Percentiles rank a stretch among this genome's conserved stretches.
These are phyloP conservation scores for Crassisporium funariophilum DNA, from an alignment of 768 basidiomycete genomes.

Conservation along the genomic window DNA sequence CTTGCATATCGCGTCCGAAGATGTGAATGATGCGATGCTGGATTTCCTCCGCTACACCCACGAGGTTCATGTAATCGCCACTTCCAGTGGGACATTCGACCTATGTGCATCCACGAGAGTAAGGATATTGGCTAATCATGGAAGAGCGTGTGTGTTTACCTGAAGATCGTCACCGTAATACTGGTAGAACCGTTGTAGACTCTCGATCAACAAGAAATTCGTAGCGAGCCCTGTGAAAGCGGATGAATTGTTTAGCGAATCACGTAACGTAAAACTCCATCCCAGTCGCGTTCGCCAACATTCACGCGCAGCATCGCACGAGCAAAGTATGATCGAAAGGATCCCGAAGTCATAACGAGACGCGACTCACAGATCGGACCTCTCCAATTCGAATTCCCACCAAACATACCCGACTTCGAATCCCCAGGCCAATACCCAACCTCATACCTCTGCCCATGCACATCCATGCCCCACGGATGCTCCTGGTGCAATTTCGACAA, in stretches of 20 bases:
- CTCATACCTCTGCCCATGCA: conserved; percentile 89
- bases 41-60: conserved; percentile 93
- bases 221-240: conserved; percentile 80
- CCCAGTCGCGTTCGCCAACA: too few species aligned
- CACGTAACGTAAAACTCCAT: too few species aligned
- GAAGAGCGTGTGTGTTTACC: conserved; percentile 28
- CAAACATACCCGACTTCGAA: conserved; percentile 96
- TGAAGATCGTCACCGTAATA: conserved; percentile 94
- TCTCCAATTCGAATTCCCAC: conserved; percentile 97
- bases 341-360: neutral
- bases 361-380: conserved; percentile 75
- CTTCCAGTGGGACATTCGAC: conserved; percentile 96
- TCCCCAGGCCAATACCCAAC: conserved; percentile 99
- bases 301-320: too few species aligned
- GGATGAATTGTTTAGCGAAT: too few species aligned
- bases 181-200: conserved; percentile 95
- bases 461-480: conserved; percentile 93
- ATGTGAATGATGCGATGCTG: conserved; percentile 99
- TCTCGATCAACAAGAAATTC: conserved; percentile 95
- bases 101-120: conserved; percentile 27
- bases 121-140: conserved; percentile 2
- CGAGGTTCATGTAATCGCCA: conserved; percentile 97
- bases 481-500: conserved; percentile 90
- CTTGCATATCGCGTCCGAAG: conserved; percentile 89
- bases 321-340: neutral